Evolutionary conservation across 371 early-diverging fungal genomes (phyloP).

Genomic region (Apophysomyces variabilis): DNA sequence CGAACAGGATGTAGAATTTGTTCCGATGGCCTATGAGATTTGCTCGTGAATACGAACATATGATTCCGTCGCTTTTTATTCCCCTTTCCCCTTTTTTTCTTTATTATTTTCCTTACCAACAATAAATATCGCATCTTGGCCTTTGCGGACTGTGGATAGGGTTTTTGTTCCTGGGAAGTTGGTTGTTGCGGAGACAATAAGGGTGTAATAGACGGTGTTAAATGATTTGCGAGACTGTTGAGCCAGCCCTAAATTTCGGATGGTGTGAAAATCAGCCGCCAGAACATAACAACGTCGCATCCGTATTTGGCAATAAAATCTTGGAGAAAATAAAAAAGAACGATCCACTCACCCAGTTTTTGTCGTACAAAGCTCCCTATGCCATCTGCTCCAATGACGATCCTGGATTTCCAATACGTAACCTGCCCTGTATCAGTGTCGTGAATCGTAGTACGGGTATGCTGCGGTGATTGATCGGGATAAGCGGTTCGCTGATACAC

Average conservation of each 20-base stretch:
- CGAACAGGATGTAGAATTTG: slow-evolving; percentile 34
- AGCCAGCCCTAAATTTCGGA: not conserved
- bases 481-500: slow-evolving; percentile 1
- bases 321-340: slow-evolving; percentile 6
- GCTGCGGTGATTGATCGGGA: slow-evolving; percentile 12
- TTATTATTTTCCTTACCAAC: slow-evolving; percentile 29
- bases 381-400: slow-evolving; percentile 44
- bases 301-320: slow-evolving; percentile 13
- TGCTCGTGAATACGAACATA: slow-evolving; percentile 5
- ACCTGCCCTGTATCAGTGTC: slow-evolving; percentile 26
- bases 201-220: slow-evolving; percentile 27
- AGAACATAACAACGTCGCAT: not conserved
- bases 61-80: not conserved
- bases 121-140: slow-evolving; percentile 27
- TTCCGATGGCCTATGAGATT: slow-evolving; percentile 32
- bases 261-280: not conserved
- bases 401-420: slow-evolving; percentile 28
- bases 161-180: slow-evolving; percentile 34
- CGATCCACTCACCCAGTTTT: slow-evolving; percentile 37
- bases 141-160: slow-evolving; percentile 34
- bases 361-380: slow-evolving; percentile 38
- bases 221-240: not conserved
- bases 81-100: not conserved
- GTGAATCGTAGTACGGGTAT: slow-evolving; percentile 26
- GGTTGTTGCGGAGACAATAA: slow-evolving; percentile 28